Evolutionary conservation across 2,329 filamentous ascomycete species (phyloP).

Genomic region (Verticillium tricorpus): DNA sequence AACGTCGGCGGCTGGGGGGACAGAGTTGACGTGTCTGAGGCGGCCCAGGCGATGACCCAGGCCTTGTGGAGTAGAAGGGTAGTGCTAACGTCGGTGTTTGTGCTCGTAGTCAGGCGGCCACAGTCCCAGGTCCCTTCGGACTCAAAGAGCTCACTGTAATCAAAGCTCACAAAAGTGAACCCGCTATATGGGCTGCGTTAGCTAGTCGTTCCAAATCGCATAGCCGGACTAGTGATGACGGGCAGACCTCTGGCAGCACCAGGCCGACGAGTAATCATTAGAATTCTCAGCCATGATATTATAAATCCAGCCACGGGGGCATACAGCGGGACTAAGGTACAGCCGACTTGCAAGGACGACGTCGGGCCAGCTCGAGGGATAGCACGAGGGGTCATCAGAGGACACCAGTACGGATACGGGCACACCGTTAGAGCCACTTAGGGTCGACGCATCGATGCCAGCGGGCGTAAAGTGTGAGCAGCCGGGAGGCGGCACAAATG

Average conservation of each 20-base stretch:
- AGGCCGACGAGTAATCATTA: conserved; percentile 2
- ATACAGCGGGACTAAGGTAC: conserved; percentile 6
- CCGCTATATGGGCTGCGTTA: not conserved
- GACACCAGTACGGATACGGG: not conserved
- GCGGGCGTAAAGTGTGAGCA: conserved; percentile 3
- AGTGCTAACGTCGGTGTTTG: not conserved
- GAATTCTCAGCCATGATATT: not conserved
- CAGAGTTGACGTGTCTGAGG: conserved; percentile 1
- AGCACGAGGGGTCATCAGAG: conserved; percentile 1
- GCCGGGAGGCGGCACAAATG: conserved; percentile 4
- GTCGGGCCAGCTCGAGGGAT: conserved; percentile 2
- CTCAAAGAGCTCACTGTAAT: not conserved
- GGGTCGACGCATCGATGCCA: not conserved
- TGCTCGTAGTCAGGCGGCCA: not conserved
- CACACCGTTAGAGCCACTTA: not conserved
- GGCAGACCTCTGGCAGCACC: conserved; percentile 5
- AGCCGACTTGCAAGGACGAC: not conserved
- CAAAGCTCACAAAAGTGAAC: not conserved
- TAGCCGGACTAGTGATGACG: not conserved
- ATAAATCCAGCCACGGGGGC: conserved; percentile 7
- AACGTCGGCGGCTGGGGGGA: conserved; percentile 6
- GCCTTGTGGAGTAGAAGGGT: not conserved
- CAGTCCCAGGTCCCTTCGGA: not conserved
- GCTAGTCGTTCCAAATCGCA: not conserved
- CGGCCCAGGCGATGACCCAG: not conserved